These are phyloP conservation scores for Plasmodium vivax DNA, from an alignment of 169 alveolate species.

Conservation along the genomic window DNA sequence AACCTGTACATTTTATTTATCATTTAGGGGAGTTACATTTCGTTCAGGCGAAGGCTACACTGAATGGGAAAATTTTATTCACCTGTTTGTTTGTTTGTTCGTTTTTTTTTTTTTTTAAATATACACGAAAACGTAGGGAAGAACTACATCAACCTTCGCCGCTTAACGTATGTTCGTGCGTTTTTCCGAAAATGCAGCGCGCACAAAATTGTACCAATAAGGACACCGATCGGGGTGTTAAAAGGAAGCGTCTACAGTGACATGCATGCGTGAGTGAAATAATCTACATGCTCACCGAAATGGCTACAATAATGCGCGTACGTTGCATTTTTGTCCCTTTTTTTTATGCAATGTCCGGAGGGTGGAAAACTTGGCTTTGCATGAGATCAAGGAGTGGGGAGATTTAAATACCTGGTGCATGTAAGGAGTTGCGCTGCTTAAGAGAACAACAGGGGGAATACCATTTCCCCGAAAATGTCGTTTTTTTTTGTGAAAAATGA, in stretches of 20 bases:
- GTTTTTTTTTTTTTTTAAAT: background rate
- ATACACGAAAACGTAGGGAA: background rate
- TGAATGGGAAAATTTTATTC: background rate
- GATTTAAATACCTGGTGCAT: background rate
- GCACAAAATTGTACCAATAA: background rate
- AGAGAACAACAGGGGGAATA: background rate
- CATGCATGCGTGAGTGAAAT: background rate
- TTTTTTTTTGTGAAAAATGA: background rate
- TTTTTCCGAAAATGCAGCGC: background rate
- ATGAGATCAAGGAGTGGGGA: background rate
- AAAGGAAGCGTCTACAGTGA: background rate
- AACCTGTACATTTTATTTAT: background rate
- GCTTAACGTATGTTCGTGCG: background rate
- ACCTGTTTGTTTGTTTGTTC: background rate
- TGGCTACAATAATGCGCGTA: background rate
- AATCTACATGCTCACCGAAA: background rate
- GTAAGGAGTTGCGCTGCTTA: background rate
- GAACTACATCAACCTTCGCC: background rate
- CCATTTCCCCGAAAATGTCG: background rate
- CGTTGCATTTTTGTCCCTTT: background rate
- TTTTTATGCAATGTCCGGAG: background rate
- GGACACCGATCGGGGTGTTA: background rate
- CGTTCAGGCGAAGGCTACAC: background rate
- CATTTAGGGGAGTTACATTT: background rate
- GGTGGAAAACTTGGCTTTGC: background rate